phyloP scores from a whole-genome alignment of 352 stramenopile species.

The Globisporangium cylindrosporum region DNA sequence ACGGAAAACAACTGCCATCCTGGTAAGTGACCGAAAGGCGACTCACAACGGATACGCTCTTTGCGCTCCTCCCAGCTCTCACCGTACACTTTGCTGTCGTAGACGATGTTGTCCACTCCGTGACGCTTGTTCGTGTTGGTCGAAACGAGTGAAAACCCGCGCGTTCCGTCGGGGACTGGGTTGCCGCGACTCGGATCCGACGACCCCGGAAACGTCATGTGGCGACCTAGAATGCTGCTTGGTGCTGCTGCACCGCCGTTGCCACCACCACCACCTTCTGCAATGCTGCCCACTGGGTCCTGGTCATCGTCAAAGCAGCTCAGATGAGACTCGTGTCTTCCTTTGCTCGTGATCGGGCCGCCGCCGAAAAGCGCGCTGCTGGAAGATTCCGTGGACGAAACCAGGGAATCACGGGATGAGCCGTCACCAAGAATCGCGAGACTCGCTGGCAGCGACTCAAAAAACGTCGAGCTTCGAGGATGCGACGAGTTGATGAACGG shows the following conservation, averaged over 20 bases:
- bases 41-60: conserved; percentile 63
- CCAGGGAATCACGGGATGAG: conserved; percentile 27
- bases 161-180: conserved; percentile 1
- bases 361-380: conserved; percentile 21
- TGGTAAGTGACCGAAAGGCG: conserved; percentile 64
- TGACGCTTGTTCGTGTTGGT: conserved; percentile 23
- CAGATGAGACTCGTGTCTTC: conserved; percentile 23
- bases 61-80: conserved; percentile 68
- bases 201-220: conserved; percentile 24
- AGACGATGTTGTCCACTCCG: conserved; percentile 67
- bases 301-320: conserved; percentile 9
- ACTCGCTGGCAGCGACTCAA: conserved; percentile 39
- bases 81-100: conserved; percentile 76
- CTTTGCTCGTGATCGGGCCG: conserved; percentile 12
- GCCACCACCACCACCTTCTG: background rate
- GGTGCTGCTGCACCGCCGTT: background rate
- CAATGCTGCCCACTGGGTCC: background rate
- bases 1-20: conserved; percentile 91
- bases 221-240: conserved; percentile 14
- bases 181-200: conserved; percentile 3
- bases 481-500: conserved; percentile 54
- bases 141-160: conserved; percentile 17
- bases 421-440: conserved; percentile 9
- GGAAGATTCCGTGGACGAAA: conserved; percentile 28
- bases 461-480: conserved; percentile 56